Base-by-base conservation (phyloP, 225 moss, liverwort and hornwort genomes). In the Asterella californica region DNA sequence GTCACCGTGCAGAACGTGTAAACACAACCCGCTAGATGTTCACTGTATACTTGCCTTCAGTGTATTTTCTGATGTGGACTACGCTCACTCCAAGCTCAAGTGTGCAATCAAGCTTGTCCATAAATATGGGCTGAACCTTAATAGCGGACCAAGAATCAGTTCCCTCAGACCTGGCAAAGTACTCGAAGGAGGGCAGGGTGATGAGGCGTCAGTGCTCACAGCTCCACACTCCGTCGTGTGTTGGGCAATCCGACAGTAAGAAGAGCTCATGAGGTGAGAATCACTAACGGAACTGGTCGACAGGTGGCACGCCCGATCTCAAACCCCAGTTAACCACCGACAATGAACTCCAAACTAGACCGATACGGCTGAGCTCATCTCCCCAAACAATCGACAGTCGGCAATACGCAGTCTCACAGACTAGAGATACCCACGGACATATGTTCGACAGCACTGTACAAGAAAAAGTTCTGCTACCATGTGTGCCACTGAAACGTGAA, bases 281-380 rank as follows among this genome's bases (percentile, higher is more conserved):
- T 55, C 74, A 38, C 34, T 74, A 86, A 75, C n/a, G 77, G 73
- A 80, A 82, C 21, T 62, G 54, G 75, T 78, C 69, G 80, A 60
- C 68, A 84, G 50, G 79, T 73, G 75, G 63, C 65, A 80, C 46
- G 62, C 79, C 70, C 64, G 50, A 68, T 79, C 63, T 76, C 65
- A 78, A 80, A 46, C 45, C 83, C 87, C 84, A 45, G 74, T 74
- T 24, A 70, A 76, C 86, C 82, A 81, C 79, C 84, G 46, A 79
- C 64, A 83, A 83, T 37, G 83, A 76, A 75, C 50, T 78, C 81
- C 86, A 79, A 52, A 83, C 83, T 83, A 81, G 63, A 83, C 36
- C 38, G 60, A 47, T 60, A 72, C 63, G 53, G 52, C 27, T 77
- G 63, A 59, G 79, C 84, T 76, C 81, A 72, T 82, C 78, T 84